Percentiles rank a stretch among this genome's conserved stretches.
Conservation (phyloP, 208 protist genomes). For the Trypanosoma conorhini region DNA sequence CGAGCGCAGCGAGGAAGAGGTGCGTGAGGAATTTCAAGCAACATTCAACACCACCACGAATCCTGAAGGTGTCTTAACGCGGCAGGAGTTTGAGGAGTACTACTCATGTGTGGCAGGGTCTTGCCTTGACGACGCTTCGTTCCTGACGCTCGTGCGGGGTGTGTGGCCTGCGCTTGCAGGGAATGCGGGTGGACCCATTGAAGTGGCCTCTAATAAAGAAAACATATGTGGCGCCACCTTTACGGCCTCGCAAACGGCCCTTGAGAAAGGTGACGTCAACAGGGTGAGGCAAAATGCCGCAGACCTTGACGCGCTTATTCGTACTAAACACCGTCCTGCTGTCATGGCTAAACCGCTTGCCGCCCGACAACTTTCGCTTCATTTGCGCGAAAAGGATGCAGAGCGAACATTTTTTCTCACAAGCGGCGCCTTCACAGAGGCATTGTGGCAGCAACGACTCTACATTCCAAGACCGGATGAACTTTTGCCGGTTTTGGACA, state of each 20-base stretch:
- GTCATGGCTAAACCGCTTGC: constrained; percentile 37
- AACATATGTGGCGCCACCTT: constrained; percentile 27
- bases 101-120: constrained; percentile 62
- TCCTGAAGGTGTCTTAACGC: constrained; percentile 67
- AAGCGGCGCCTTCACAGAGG: constrained; percentile 40
- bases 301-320: constrained; percentile 44
- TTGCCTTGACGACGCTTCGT: constrained; percentile 57
- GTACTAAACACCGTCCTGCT: constrained; percentile 37
- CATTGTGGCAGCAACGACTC: constrained; percentile 58
- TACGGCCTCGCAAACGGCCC: constrained; percentile 40
- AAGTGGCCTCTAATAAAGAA: constrained; percentile 15
- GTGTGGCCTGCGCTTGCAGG: constrained; percentile 53
- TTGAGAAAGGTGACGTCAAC: constrained; percentile 51
- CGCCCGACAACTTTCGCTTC: constrained; percentile 39
- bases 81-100: constrained; percentile 87
- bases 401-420: constrained; percentile 47
- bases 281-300: constrained; percentile 31
- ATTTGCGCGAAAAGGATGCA: constrained; percentile 39
- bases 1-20: constrained; percentile 35
- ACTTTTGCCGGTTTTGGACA: constrained; percentile 61
- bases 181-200: constrained; percentile 30
- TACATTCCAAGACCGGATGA: constrained; percentile 55
- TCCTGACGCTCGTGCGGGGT: constrained; percentile 57
- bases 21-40: constrained; percentile 50
- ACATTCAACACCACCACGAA: constrained; percentile 86